Base-by-base conservation (phyloP, 805 yeast species). In the Starmerella floricola region DNA sequence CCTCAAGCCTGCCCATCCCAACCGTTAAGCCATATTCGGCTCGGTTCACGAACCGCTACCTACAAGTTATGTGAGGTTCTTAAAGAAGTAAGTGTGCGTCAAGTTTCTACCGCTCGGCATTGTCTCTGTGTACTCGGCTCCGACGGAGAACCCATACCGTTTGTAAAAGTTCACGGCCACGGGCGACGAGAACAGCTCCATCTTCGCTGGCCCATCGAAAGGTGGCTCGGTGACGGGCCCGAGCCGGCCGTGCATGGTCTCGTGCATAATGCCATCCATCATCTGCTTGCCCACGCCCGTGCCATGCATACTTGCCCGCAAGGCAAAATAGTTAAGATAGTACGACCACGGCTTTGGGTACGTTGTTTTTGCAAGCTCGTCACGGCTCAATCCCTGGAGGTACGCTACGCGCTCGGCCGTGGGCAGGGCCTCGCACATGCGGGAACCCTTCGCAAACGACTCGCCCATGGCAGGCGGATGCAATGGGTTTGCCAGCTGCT, bases 161-260 rank as follows among this genome's bases (percentile, higher is more conserved):
- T 21, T 23, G 40, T 49, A 49, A 39, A 49, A 49, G 6, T 10
- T 15, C 20, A 21, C 23, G 15, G 40, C 53, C 6, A 12, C 34
- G 4, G 53, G 53, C 6, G 51, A 38, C 16, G 53, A 38, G 41
- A 47, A 49, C 24, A 49, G 27, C 44, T 41, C 43, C 27, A 49
- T 13, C 31, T 49, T 49, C 11, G 52, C 48, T 4, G 52, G 52
- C 11, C 48, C 47, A 17, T 27, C 31, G n/a, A 36, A 19, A 5
- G 49, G 41, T 11, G 49, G 47, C 16, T 35, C 42, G n/a, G 11
- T 23, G 10, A 23, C 10, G 26, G 26, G 26, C 10, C 26, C 26
- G 10, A 23, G 26, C 26, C 10, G 10, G 26, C 26, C 26, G 6
- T 8, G 26, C 26, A 8, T 23, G 27, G 48, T 19, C 24, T 21